A percentile compares a stretch with the other conserved stretches of the same genome.
These are phyloP conservation scores for Chlorencoelia australis DNA, from an alignment of 2,329 filamentous ascomycete species.

Conservation along the genomic window DNA sequence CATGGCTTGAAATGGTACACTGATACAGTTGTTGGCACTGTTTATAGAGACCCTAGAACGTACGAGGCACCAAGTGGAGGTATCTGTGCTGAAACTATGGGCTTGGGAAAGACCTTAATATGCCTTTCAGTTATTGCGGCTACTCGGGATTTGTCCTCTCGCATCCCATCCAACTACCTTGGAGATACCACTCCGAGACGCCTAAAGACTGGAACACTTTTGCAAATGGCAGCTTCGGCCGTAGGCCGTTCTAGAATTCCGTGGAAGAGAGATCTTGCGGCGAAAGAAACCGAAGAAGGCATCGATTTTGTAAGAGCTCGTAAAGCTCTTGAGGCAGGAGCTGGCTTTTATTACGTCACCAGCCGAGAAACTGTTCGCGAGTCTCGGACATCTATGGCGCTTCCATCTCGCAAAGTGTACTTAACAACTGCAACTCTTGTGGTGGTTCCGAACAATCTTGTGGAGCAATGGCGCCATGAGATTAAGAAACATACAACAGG, in stretches of 20 bases:
- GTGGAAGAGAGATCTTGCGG: slow-evolving; percentile 57
- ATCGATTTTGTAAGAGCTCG: not conserved
- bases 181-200: slow-evolving; percentile 30
- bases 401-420: slow-evolving; percentile 41
- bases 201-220: slow-evolving; percentile 48
- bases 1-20: slow-evolving; percentile 57
- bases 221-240: slow-evolving; percentile 66
- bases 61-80: slow-evolving; percentile 72
- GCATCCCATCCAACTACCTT: slow-evolving; percentile 52
- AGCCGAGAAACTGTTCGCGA: slow-evolving; percentile 32
- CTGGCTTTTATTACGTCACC: slow-evolving; percentile 48
- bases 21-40: slow-evolving; percentile 51
- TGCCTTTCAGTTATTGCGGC: slow-evolving; percentile 69
- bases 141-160: slow-evolving; percentile 58
- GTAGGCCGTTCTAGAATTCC: slow-evolving; percentile 58
- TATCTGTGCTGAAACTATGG: slow-evolving; percentile 74
- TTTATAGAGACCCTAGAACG: slow-evolving; percentile 54
- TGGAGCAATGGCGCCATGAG: slow-evolving; percentile 76
- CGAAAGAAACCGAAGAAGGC: slow-evolving; percentile 14
- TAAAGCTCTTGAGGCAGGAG: slow-evolving; percentile 45
- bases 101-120: slow-evolving; percentile 78
- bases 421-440: slow-evolving; percentile 64
- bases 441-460: slow-evolving; percentile 72
- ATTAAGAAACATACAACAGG: slow-evolving; percentile 66
- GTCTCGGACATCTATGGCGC: slow-evolving; percentile 30